Conservation (phyloP, 768 basidiomycete species). For the Filobasidium floriforme region DNA sequence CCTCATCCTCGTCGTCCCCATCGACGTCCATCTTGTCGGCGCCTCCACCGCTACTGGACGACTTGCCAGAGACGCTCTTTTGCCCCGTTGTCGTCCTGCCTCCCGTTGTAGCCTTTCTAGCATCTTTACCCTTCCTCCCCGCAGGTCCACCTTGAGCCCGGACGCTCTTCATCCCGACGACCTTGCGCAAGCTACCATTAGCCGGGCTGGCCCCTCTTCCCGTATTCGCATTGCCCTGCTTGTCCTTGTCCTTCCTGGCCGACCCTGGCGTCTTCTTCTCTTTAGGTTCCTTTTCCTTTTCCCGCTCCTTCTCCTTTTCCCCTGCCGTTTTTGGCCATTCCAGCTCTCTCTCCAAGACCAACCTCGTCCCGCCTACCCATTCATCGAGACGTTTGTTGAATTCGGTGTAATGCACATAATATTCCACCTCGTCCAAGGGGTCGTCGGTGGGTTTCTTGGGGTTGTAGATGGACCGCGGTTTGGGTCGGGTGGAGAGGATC, state of each 20-base stretch:
- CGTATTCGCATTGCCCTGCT: conserved; percentile 9
- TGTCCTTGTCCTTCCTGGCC: conserved; percentile 21
- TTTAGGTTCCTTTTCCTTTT: conserved; percentile 55
- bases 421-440: conserved; percentile 72
- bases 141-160: conserved; percentile 10
- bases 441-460: conserved; percentile 46
- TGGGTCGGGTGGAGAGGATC: conserved; percentile 88
- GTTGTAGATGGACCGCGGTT: conserved; percentile 50
- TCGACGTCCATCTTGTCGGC: conserved; percentile 1
- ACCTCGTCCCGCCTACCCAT: conserved; percentile 83
- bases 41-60: conserved; percentile 7
- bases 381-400: conserved; percentile 99
- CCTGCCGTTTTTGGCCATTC: conserved; percentile 66
- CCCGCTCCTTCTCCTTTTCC: conserved; percentile 48
- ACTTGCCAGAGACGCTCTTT: conserved; percentile 15
- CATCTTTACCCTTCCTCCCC: conserved; percentile 30
- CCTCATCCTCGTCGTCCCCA: conserved; percentile 14
- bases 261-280: conserved; percentile 21
- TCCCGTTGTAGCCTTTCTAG: conserved; percentile 12
- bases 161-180: conserved; percentile 20
- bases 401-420: conserved; percentile 96
- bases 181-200: conserved; percentile 10
- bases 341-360: conserved; percentile 74
- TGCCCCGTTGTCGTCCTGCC: conserved; percentile 5
- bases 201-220: background rate